A percentile compares a stretch with the other conserved stretches of the same genome.
Evolutionary conservation across 148 eudicot genomes (phyloP).

Genomic region (Rhododendron ferrugineum): DNA sequence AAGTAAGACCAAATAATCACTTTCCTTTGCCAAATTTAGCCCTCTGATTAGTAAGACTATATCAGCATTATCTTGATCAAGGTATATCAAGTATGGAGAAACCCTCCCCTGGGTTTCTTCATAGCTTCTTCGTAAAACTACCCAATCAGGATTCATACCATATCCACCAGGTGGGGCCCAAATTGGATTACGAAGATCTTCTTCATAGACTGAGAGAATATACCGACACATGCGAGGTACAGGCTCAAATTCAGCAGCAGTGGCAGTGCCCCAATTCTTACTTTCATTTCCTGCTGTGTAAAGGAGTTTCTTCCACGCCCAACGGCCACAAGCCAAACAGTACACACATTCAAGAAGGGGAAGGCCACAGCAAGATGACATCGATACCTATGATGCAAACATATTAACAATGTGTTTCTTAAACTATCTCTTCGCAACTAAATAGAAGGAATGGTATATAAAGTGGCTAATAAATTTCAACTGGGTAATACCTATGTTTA

Average conservation of each 20-base stretch:
- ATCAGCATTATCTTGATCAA: conserved; percentile 74
- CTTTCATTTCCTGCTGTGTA: conserved; percentile 85
- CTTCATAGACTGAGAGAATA: conserved; percentile 71
- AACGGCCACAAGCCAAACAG: conserved; percentile 83
- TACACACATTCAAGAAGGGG: conserved; percentile 90
- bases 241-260: conserved; percentile 68
- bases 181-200: conserved; percentile 74
- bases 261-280: conserved; percentile 77
- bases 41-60: conserved; percentile 78
- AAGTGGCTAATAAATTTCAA: neutral
- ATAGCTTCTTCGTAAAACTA: conserved; percentile 50
- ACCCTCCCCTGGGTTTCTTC: conserved; percentile 58
- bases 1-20: conserved; percentile 67
- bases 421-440: neutral
- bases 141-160: conserved; percentile 77
- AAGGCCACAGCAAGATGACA: conserved; percentile 79
- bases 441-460: neutral
- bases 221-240: conserved; percentile 72
- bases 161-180: conserved; percentile 96
- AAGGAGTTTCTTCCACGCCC: conserved; percentile 78
- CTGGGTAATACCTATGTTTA: neutral
- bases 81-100: conserved; percentile 75
- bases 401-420: conserved; percentile 1
- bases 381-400: conserved; percentile 27
- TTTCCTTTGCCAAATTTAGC: conserved; percentile 72